Percentiles rank a stretch among this genome's conserved stretches.
phyloP scores from a whole-genome alignment of 1,284 basidiomycete species.

The Malassezia pachydermatis region DNA sequence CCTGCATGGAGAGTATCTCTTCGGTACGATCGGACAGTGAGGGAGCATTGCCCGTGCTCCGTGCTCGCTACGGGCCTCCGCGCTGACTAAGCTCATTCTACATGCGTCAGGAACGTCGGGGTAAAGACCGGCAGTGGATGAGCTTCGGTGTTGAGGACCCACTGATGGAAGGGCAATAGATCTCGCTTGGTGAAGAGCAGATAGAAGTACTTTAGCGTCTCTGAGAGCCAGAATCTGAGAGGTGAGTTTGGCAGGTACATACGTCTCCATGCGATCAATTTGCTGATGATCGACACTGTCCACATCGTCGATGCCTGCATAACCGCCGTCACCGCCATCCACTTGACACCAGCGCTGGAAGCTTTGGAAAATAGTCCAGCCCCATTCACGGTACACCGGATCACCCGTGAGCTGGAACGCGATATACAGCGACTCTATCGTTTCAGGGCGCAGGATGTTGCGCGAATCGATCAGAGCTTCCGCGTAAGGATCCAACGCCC shows the following conservation, averaged over 20 bases:
- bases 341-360: constrained; percentile 74
- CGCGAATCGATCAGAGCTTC: constrained; percentile 64
- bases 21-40: no score
- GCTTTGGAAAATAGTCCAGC: constrained; percentile 81
- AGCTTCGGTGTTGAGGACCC: constrained; percentile 68
- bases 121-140: constrained; percentile 43
- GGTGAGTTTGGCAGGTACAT: constrained; percentile 32
- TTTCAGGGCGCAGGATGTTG: constrained; percentile 82
- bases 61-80: not conserved
- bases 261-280: constrained; percentile 91
- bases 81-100: constrained; percentile 20
- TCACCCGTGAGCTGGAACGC: constrained; percentile 76
- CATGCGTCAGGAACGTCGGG: constrained; percentile 27
- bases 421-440: constrained; percentile 82
- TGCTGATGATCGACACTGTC: constrained; percentile 53
- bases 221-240: constrained; percentile 54
- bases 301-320: constrained; percentile 73
- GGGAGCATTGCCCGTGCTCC: no score
- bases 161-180: constrained; percentile 59
- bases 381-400: constrained; percentile 66
- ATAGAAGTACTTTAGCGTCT: constrained; percentile 90
- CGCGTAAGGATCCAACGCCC: not conserved
- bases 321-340: constrained; percentile 59
- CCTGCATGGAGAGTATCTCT: no score
- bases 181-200: constrained; percentile 69